Conservation (phyloP, 495 filamentous ascomycete genomes). For the Delitschia confertaspora region DNA sequence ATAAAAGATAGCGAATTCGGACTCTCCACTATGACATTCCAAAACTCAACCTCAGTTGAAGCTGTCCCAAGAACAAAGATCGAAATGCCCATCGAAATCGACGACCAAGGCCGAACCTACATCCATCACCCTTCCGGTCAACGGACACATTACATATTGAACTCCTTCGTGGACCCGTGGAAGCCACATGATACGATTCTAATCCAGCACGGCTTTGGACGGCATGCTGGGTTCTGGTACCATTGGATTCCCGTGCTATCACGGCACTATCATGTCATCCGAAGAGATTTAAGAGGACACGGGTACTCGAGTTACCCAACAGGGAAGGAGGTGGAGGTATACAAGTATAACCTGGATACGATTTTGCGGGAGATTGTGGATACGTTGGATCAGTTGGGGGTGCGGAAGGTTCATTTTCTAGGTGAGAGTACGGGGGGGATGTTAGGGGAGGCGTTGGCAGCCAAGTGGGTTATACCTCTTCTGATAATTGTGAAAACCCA, state of each 20-base stretch:
- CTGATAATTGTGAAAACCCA: too few relatives aligned
- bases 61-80: too few relatives aligned
- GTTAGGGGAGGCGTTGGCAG: conserved; percentile 23
- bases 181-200: conserved; percentile 26
- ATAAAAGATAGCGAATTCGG: too few relatives aligned
- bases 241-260: conserved; percentile 26
- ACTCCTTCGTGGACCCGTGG: conserved; percentile 23
- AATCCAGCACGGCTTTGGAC: conserved; percentile 27
- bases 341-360: conserved; percentile 21
- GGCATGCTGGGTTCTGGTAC: conserved; percentile 26
- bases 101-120: conserved; percentile 12
- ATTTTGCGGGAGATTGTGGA: conserved; percentile 27
- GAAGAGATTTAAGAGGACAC: conserved; percentile 25
- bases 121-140: conserved; percentile 17
- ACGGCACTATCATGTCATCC: conserved; percentile 20
- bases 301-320: conserved; percentile 15
- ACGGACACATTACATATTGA: conserved; percentile 16
- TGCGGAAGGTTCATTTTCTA: conserved; percentile 24
- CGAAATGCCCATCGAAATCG: conserved; percentile 12
- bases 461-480: conserved; percentile 11
- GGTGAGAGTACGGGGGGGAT: conserved; percentile 26
- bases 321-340: conserved; percentile 2
- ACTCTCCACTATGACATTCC: too few relatives aligned
- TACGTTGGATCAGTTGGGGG: conserved; percentile 23
- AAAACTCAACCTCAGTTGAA: too few relatives aligned